Evolutionary conservation across 345 rosid genomes (phyloP).

Genomic region (Brassica juncea): DNA sequence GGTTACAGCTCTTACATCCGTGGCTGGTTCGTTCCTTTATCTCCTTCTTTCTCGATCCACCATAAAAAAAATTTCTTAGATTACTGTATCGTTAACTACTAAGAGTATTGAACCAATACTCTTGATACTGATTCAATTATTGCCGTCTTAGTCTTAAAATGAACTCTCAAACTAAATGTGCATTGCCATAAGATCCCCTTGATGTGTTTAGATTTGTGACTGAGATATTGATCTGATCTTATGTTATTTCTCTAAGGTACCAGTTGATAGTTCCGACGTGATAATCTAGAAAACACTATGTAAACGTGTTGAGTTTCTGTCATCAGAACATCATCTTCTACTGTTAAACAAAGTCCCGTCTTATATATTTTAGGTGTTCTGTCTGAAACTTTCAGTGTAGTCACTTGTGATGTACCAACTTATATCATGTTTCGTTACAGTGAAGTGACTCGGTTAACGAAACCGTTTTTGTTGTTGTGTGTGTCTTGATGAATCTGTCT

Average conservation of each 20-base stretch:
- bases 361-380: neutral
- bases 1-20: neutral
- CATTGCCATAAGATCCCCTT: neutral
- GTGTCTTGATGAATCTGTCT: neutral
- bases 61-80: neutral
- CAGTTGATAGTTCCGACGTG: neutral
- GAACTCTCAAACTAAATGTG: neutral
- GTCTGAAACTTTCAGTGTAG: neutral
- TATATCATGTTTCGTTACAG: neutral
- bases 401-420: neutral
- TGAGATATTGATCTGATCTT: neutral
- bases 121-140: neutral
- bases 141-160: neutral
- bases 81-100: neutral
- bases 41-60: neutral
- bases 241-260: neutral
- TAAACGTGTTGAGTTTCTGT: neutral
- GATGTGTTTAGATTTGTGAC: neutral
- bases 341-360: neutral
- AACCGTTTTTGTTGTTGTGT: neutral
- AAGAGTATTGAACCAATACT: neutral
- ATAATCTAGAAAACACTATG: neutral
- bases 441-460: neutral
- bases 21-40: neutral
- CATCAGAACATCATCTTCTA: neutral